Evolutionary conservation across 441 rosid species (phyloP).

Genomic region (Gossypium lobatum): DNA sequence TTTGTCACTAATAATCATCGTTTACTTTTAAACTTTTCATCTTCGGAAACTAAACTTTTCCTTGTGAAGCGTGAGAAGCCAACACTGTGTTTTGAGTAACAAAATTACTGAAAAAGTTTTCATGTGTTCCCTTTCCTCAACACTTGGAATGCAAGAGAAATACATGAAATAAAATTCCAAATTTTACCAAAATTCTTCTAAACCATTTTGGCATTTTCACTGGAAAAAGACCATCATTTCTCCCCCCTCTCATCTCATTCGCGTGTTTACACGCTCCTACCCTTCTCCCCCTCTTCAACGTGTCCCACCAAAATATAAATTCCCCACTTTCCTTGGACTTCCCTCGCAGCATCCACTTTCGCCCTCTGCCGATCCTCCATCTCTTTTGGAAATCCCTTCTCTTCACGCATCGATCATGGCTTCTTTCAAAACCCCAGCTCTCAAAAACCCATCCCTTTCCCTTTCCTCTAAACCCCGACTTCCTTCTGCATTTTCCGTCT

Average conservation of each 20-base stretch:
- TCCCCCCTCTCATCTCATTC: not conserved
- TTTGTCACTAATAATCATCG: too few relatives aligned
- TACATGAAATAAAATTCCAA: too few relatives aligned
- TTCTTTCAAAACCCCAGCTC: not conserved
- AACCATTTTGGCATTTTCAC: not conserved
- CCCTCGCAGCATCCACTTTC: conserved; percentile 3
- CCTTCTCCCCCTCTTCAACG: not conserved
- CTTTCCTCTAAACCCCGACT: conserved; percentile 34
- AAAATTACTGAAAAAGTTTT: too few relatives aligned
- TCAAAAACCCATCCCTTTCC: conserved; percentile 24
- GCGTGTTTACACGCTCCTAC: not conserved
- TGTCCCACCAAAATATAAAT: conserved; percentile 24
- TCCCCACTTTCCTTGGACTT: not conserved
- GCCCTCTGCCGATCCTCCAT: conserved; percentile 1
- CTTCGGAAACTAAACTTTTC: too few relatives aligned
- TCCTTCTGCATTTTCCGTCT: conserved; percentile 27
- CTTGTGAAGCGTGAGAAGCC: too few relatives aligned
- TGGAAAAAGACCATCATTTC: not conserved
- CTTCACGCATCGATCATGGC: not conserved
- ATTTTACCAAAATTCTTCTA: too few relatives aligned
- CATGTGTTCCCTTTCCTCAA: too few relatives aligned
- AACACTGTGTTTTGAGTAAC: too few relatives aligned
- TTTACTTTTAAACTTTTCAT: too few relatives aligned
- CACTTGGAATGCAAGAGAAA: too few relatives aligned
- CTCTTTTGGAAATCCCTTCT: not conserved